Conservation (phyloP, 176 grass and related monocot genomes). For the Canna indica region DNA sequence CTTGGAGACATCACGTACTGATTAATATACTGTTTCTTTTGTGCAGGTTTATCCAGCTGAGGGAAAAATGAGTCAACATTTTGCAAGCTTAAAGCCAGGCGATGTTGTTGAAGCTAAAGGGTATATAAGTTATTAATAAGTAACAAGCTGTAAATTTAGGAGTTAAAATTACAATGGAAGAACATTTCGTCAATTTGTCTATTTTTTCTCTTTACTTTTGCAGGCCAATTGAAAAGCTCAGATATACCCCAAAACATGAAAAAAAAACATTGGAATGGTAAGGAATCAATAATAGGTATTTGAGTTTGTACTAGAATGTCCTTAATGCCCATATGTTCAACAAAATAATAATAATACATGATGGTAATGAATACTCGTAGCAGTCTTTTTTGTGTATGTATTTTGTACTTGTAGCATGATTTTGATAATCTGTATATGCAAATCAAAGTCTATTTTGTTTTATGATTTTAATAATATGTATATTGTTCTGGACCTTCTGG, state of each 20-base stretch:
- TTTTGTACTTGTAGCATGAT: too few species aligned
- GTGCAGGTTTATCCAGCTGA: conserved; percentile 85
- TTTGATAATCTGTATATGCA: too few species aligned
- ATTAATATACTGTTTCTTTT: neutral
- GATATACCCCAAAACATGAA: conserved; percentile 98
- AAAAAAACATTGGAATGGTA: conserved; percentile 99
- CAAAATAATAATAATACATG: neutral
- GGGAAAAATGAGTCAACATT: conserved; percentile 95
- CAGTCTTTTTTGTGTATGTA: neutral
- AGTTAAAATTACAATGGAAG: too few species aligned
- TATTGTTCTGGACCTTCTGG: too few species aligned
- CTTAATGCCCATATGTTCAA: neutral
- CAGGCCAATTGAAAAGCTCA: conserved; percentile 96
- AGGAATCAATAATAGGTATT: conserved; percentile 13
- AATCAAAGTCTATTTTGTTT: too few species aligned
- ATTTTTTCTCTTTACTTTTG: conserved; percentile 22
- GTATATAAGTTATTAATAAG: conserved; percentile 25
- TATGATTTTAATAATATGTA: too few species aligned
- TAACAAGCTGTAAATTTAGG: neutral
- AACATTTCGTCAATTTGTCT: neutral
- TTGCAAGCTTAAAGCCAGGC: conserved; percentile 78
- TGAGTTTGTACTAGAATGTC: neutral
- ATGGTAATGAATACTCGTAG: neutral
- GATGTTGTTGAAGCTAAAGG: conserved; percentile 96
- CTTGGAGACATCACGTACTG: neutral